Conservation (phyloP, 2,329 filamentous ascomycete species). For the Penicillium crustosum region DNA sequence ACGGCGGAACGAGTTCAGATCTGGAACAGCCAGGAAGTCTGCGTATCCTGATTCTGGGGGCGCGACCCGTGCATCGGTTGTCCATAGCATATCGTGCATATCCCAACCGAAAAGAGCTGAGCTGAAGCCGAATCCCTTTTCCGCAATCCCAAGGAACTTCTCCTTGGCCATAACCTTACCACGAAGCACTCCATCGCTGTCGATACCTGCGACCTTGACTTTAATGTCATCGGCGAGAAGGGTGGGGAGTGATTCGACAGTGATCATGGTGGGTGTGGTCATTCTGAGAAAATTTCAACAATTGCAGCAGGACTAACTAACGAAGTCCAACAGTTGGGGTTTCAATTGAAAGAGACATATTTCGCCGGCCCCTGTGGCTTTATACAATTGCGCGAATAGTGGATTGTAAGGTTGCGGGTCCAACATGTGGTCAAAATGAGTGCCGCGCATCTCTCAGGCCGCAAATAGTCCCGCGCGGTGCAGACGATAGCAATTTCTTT, state of each 20-base stretch:
- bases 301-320: neutral
- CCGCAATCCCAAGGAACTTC: constrained; percentile 80
- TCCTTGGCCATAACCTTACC: constrained; percentile 89
- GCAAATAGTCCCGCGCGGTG: neutral
- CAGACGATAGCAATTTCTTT: neutral
- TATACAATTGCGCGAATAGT: constrained; percentile 8
- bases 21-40: constrained; percentile 77
- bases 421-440: neutral
- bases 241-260: constrained; percentile 61
- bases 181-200: constrained; percentile 81
- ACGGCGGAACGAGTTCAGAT: constrained; percentile 71
- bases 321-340: neutral
- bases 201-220: constrained; percentile 82
- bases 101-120: constrained; percentile 93
- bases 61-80: constrained; percentile 64
- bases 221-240: constrained; percentile 69
- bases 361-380: neutral
- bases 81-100: constrained; percentile 88
- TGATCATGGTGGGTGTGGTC: constrained; percentile 37
- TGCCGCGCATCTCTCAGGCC: neutral
- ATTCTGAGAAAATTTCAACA: neutral
- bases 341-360: neutral
- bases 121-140: constrained; percentile 83
- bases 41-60: constrained; percentile 84
- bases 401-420: neutral